Percentiles rank a stretch among this genome's conserved stretches.
phyloP scores from a whole-genome alignment of 768 basidiomycete genomes.

The Mycena crocata region DNA sequence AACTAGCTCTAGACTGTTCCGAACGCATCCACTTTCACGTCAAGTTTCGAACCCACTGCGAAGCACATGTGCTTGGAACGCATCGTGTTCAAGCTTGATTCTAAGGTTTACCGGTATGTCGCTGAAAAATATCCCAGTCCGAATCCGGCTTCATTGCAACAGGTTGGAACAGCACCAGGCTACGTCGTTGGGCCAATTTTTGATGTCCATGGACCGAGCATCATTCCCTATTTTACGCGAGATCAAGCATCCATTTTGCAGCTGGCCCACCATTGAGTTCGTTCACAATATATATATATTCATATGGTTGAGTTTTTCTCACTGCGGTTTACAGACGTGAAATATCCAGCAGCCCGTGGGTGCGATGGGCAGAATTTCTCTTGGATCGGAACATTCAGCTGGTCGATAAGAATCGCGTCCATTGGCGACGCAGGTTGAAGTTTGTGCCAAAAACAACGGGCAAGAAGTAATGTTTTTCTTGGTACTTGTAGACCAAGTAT shows the following conservation, averaged over 20 bases:
- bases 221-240: constrained; percentile 14
- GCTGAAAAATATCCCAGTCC: not conserved
- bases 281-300: no score
- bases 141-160: not conserved
- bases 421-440: constrained; percentile 12
- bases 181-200: not conserved
- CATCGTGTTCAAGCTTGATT: no score
- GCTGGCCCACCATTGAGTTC: constrained; percentile 14
- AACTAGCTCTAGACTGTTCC: no score
- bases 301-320: not conserved
- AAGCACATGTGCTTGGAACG: no score
- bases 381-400: constrained; percentile 9
- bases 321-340: not conserved
- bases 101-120: no score
- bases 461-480: no score
- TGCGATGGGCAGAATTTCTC: constrained; percentile 9
- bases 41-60: no score
- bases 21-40: no score
- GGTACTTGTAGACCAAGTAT: no score
- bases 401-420: not conserved
- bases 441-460: no score
- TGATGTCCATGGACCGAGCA: not conserved
- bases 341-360: not conserved
- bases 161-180: not conserved
- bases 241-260: not conserved